phyloP scores from a whole-genome alignment of 495 filamentous ascomycete species.

The Lasiosphaeria ovina region DNA sequence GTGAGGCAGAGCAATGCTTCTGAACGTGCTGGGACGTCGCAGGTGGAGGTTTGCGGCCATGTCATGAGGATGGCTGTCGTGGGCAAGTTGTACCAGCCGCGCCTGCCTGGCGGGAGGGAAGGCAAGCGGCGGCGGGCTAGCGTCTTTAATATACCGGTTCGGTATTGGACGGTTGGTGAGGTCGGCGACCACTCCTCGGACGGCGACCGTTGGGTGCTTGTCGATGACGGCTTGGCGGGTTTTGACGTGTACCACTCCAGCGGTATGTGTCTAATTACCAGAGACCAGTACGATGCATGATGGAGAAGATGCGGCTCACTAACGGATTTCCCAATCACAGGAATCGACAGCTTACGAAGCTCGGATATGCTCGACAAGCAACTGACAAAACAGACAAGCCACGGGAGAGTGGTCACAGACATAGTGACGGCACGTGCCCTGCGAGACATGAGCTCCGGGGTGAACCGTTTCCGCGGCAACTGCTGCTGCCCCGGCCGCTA shows the following conservation, averaged over 20 bases:
- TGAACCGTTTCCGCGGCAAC: not conserved
- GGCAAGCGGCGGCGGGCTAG: not conserved
- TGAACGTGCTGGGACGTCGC: too few relatives aligned
- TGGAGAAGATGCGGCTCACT: not conserved
- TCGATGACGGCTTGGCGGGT: not conserved
- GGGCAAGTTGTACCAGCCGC: too few relatives aligned
- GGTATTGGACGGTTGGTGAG: not conserved
- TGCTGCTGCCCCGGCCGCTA: not conserved
- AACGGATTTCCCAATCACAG: not conserved
- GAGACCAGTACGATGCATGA: not conserved
- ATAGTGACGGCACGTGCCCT: not conserved
- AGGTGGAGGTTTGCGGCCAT: too few relatives aligned
- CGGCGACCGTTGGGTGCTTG: not conserved
- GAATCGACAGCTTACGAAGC: not conserved
- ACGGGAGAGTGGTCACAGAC: not conserved
- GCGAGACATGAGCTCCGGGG: not conserved
- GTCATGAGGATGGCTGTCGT: too few relatives aligned
- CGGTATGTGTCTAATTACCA: not conserved
- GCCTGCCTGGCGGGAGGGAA: too few relatives aligned
- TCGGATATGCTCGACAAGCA: not conserved
- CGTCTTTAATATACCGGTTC: not conserved
- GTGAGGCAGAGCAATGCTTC: too few relatives aligned
- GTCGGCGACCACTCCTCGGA: not conserved
- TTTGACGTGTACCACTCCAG: not conserved
- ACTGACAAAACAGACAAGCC: not conserved